Percentiles rank a stretch among this genome's conserved stretches.
These are phyloP conservation scores for Colletotrichum australisinense DNA, from an alignment of 2,329 filamentous ascomycete species.

Conservation along the genomic window DNA sequence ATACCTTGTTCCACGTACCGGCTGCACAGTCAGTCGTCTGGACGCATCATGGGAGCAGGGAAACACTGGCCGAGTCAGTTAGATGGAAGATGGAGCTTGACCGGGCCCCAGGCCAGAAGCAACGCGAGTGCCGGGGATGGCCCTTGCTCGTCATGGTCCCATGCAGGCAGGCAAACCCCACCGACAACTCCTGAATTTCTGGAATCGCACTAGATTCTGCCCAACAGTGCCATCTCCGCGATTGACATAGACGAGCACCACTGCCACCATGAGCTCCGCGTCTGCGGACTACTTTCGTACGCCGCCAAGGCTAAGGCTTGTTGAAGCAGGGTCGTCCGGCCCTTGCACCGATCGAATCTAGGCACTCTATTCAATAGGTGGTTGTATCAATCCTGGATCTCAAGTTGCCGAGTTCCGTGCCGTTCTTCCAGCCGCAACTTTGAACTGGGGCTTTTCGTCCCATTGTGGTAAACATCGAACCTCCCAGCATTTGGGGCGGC, in stretches of 20 bases:
- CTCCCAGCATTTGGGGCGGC: background rate
- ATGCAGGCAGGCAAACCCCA: background rate
- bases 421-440: conserved; percentile 12
- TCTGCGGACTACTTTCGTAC: background rate
- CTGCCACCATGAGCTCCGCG: too few species aligned
- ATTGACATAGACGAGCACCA: conserved; percentile 20
- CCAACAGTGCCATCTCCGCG: conserved; percentile 16
- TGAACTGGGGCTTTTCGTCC: background rate
- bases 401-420: conserved; percentile 32
- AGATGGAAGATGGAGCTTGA: conserved; percentile 17
- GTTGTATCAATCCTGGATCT: background rate
- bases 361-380: background rate
- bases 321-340: conserved; percentile 14
- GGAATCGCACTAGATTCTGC: background rate
- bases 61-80: conserved; percentile 26
- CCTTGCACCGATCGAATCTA: conserved; percentile 22
- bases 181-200: conserved; percentile 29
- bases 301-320: conserved; percentile 22
- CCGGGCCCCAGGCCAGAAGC: background rate
- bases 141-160: background rate
- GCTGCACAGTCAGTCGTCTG: background rate
- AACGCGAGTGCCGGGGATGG: background rate
- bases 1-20: background rate
- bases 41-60: background rate
- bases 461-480: background rate